These are phyloP conservation scores for Phytopythium vexans DNA, from an alignment of 352 stramenopile species.

Conservation along the genomic window DNA sequence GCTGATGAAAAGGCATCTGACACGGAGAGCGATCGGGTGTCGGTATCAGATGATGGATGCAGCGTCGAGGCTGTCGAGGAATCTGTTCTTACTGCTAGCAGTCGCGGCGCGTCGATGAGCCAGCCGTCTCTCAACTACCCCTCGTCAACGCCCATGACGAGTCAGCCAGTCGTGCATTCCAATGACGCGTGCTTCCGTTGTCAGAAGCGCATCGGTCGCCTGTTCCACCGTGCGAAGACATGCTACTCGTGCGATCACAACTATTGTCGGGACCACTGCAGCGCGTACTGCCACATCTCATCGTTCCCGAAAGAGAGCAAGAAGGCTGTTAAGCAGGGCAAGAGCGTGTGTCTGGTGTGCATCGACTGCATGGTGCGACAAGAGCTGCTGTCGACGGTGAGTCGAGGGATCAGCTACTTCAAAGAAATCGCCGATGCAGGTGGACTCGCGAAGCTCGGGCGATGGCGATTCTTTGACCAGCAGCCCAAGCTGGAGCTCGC, in stretches of 20 bases:
- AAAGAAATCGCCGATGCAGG: conserved; percentile 36
- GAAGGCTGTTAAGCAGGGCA: conserved; percentile 1
- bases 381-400: conserved; percentile 38
- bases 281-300: conserved; percentile 18
- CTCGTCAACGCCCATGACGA: neutral
- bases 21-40: conserved; percentile 11
- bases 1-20: conserved; percentile 15
- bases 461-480: conserved; percentile 56
- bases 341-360: conserved; percentile 24
- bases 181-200: conserved; percentile 35
- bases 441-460: conserved; percentile 44
- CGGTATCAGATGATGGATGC: conserved; percentile 5
- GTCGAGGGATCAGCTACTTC: conserved; percentile 15
- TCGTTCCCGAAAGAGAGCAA: conserved; percentile 14
- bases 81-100: neutral
- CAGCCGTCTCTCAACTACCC: neutral
- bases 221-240: conserved; percentile 41
- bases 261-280: conserved; percentile 52
- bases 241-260: conserved; percentile 45
- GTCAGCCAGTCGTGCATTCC: neutral
- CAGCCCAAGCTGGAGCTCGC: conserved; percentile 40
- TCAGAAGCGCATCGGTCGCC: conserved; percentile 35
- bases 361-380: conserved; percentile 57
- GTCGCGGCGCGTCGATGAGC: neutral
- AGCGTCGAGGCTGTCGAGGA: conserved; percentile 4